Evolutionary conservation across 176 grass and related monocot species (phyloP).

Genomic region (Oryza nivara): DNA sequence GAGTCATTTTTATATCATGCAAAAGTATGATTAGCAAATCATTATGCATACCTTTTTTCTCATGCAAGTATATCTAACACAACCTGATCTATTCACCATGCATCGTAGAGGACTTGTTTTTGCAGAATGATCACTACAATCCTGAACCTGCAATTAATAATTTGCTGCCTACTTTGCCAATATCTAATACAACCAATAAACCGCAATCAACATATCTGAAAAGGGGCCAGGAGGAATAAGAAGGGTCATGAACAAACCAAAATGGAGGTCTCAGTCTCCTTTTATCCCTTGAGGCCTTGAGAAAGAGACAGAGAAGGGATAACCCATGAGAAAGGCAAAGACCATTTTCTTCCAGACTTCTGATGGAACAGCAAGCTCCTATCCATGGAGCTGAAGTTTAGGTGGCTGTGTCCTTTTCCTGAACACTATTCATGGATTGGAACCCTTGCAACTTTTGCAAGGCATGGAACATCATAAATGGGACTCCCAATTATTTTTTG

Average conservation of each 20-base stretch:
- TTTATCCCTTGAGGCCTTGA: conserved; percentile 16
- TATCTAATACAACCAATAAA: conserved; percentile 14
- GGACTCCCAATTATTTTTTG: conserved; percentile 37
- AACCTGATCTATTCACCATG: conserved; percentile 22
- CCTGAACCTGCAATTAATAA: conserved; percentile 40
- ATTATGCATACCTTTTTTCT: neutral
- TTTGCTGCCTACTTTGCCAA: conserved; percentile 3
- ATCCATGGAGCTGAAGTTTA: conserved; percentile 44
- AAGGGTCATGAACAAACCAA: conserved; percentile 27
- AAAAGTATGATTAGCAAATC: neutral
- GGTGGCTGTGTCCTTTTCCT: conserved; percentile 51
- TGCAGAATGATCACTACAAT: conserved; percentile 47
- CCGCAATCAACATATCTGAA: conserved; percentile 27
- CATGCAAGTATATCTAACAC: conserved; percentile 17
- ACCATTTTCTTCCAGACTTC: conserved; percentile 28
- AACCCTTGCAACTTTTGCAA: conserved; percentile 61
- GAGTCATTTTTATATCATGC: neutral
- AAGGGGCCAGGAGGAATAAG: conserved; percentile 28
- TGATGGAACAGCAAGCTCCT: conserved; percentile 41
- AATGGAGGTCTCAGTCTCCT: conserved; percentile 47
- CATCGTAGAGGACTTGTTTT: conserved; percentile 13
- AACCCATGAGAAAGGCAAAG: conserved; percentile 41
- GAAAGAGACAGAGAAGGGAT: conserved; percentile 20
- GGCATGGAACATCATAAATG: conserved; percentile 57
- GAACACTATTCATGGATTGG: conserved; percentile 66